Conservation (phyloP, 1,284 basidiomycete species). For the Uromyces viciae-fabae region DNA sequence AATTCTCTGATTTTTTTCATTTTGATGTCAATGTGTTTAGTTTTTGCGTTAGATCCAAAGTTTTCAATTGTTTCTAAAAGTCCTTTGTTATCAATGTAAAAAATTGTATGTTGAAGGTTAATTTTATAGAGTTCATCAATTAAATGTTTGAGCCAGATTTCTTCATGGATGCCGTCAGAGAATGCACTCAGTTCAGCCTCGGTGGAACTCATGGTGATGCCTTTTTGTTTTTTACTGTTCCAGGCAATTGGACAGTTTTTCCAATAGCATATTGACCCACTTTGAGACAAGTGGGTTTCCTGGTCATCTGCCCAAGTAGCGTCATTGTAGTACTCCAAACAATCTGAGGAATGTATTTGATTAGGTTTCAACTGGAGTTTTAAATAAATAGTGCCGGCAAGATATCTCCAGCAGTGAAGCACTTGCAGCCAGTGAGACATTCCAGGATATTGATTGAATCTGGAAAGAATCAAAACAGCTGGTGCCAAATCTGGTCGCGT, state of each 20-base stretch:
- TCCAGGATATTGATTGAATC: background rate
- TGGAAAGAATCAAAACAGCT: background rate
- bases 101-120: background rate
- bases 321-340: background rate
- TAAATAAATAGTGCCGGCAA: background rate
- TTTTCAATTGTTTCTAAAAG: background rate
- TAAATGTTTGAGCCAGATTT: background rate
- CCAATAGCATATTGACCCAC: background rate
- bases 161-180: background rate
- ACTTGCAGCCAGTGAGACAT: background rate
- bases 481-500: background rate
- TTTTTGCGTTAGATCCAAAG: background rate
- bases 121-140: background rate
- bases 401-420: background rate
- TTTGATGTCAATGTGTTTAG: background rate
- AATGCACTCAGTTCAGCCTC: background rate
- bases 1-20: background rate
- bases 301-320: background rate
- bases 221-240: background rate
- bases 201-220: background rate
- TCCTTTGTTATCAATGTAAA: background rate
- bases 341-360: background rate
- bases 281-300: background rate
- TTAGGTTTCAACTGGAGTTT: background rate
- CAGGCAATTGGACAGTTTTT: background rate